Base-by-base conservation (phyloP, 306 rosid species). In the Medicago lupulina region DNA sequence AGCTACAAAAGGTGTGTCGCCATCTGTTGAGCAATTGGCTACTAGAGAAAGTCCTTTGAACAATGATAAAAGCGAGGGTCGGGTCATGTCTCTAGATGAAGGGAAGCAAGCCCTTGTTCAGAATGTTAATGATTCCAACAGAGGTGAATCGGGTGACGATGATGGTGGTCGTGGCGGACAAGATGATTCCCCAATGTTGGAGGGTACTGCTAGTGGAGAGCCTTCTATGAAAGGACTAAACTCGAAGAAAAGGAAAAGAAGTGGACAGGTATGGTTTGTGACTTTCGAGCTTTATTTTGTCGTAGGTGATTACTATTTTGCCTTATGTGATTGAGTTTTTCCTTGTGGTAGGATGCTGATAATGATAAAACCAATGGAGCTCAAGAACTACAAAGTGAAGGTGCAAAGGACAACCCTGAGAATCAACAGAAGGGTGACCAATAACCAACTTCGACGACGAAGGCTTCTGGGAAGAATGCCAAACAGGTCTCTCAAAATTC, bases 211-310 rank as follows among this genome's bases (percentile, higher is more conserved):
- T 2, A 86, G 84, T 19, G 84, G 83, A 12, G 97, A 81, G 19
- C 86, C 91, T 83, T 87, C 91, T 18, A 36, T 11, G 3, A 87
- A 81, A 79, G 90, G 83, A 72, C 74, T 81, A 16, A 77, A 86
- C 82, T 83, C 84, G 21, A 92, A 85, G 92, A 96, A 96, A 85
- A 90, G 99, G 92, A 92, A 89, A 85, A 89, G 97, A 84, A 85
- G 38, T 71, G 89, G 76, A n/a, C 93, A 65, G 92, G 99, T 96
- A 86, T 66, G 55, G 31, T 73, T 77, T 77, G 67, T 21, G 28
- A 74, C 10, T 44, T 79, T 47, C 34, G 50, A 73, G 41, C 23
- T 50, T 66, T 73, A 40, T 72, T 31, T 47, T 75, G 6, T 13
- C 25, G 8, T 51, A 3, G 43, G 40, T 38, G 31, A 65, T 65